A percentile compares a stretch with the other conserved stretches of the same genome.
These are phyloP conservation scores for Phytopythium cucurbitacearum DNA, from an alignment of 352 stramenopile genomes.

Conservation along the genomic window DNA sequence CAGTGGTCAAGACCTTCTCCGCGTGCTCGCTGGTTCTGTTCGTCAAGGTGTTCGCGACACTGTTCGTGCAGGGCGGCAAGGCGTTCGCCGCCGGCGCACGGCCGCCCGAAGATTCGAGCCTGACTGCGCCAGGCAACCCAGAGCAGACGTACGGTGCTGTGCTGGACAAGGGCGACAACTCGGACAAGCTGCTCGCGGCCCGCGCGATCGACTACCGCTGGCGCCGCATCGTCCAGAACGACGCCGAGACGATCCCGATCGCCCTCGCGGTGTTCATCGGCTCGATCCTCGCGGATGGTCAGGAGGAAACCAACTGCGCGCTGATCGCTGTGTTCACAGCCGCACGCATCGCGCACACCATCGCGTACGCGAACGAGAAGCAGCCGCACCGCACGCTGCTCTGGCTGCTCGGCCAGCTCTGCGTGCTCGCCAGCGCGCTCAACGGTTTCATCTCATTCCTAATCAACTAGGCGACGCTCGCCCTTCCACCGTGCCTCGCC, in stretches of 20 bases:
- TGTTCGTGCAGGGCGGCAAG: conserved; percentile 6
- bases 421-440: conserved; percentile 9
- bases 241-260: conserved; percentile 53
- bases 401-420: conserved; percentile 12
- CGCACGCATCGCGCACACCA: conserved; percentile 31
- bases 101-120: conserved; percentile 1
- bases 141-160: no score
- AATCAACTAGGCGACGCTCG: no score
- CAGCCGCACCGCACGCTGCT: conserved; percentile 30
- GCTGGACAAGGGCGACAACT: not conserved
- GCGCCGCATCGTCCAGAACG: conserved; percentile 56
- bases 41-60: conserved; percentile 3
- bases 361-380: conserved; percentile 32
- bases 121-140: not conserved
- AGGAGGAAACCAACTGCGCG: conserved; percentile 22
- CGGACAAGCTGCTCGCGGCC: conserved; percentile 1
- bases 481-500: no score
- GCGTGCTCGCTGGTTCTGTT: conserved; percentile 2
- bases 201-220: conserved; percentile 35
- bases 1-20: conserved; percentile 5
- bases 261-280: conserved; percentile 34
- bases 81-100: conserved; percentile 3
- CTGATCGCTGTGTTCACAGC: conserved; percentile 36
- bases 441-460: conserved; percentile 5
- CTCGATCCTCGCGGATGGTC: conserved; percentile 30